Conservation (phyloP, 148 eudicot species). For the Chenopodium suecicum region DNA sequence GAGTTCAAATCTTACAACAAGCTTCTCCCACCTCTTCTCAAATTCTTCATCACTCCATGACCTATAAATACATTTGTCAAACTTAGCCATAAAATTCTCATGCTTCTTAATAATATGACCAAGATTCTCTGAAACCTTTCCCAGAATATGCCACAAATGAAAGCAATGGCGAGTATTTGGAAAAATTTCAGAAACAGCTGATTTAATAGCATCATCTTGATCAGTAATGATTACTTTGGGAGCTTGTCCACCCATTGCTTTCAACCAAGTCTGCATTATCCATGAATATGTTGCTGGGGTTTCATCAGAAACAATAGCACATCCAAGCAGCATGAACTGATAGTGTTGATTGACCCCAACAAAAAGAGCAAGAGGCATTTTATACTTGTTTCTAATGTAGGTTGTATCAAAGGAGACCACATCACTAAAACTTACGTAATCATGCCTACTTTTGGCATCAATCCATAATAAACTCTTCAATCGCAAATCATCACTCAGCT, state of each 20-base stretch:
- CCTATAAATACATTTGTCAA: constrained; percentile 76
- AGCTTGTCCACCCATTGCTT: constrained; percentile 80
- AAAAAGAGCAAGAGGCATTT: constrained; percentile 81
- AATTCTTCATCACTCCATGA: constrained; percentile 79
- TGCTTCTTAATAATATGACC: constrained; percentile 66
- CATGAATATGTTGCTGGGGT: constrained; percentile 61
- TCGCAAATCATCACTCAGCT: constrained; percentile 72
- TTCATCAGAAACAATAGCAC: constrained; percentile 85
- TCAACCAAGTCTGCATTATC: constrained; percentile 85
- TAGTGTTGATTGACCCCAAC: constrained; percentile 96
- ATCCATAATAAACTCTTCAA: constrained; percentile 78
- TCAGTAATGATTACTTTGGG: constrained; percentile 82
- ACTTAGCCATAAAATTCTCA: constrained; percentile 60
- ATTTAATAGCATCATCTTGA: constrained; percentile 55
- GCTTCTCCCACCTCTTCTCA: constrained; percentile 86
- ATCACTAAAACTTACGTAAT: constrained; percentile 67
- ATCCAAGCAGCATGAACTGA: constrained; percentile 91
- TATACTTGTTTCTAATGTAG: constrained; percentile 84
- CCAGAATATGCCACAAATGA: constrained; percentile 76
- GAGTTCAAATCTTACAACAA: constrained; percentile 62
- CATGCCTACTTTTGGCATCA: constrained; percentile 96
- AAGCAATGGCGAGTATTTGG: constrained; percentile 70
- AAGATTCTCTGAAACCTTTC: constrained; percentile 66
- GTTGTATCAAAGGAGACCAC: constrained; percentile 81
- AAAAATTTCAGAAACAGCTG: constrained; percentile 62